Percentiles rank a stretch among this genome's conserved stretches.
Conservation (phyloP, 805 yeast species). For the Starmera caribaea region DNA sequence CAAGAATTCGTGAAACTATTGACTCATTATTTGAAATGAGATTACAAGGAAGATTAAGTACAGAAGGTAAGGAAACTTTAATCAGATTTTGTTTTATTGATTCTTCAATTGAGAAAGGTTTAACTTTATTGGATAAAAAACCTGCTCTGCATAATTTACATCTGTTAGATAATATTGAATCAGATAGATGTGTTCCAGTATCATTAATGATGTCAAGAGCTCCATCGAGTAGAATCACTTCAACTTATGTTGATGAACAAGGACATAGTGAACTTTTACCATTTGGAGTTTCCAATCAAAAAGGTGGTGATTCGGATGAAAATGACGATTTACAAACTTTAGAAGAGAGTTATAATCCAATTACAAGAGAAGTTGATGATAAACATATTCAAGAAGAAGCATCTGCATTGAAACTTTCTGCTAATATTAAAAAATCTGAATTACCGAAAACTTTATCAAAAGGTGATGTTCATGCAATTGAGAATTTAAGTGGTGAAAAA, state of each 20-base stretch:
- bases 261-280: slow-evolving; percentile 28
- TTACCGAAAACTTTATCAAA: slow-evolving; percentile 12
- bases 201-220: slow-evolving; percentile 6
- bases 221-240: slow-evolving; percentile 11
- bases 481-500: slow-evolving; percentile 24
- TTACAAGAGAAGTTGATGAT: slow-evolving; percentile 8
- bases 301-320: slow-evolving; percentile 17
- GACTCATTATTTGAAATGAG: slow-evolving; percentile 52
- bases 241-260: slow-evolving; percentile 17
- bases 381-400: slow-evolving; percentile 17
- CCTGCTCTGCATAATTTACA: slow-evolving; percentile 5
- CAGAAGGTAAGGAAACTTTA: slow-evolving; percentile 73
- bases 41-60: slow-evolving; percentile 40
- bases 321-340: slow-evolving; percentile 17
- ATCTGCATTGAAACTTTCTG: slow-evolving; percentile 11
- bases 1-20: slow-evolving; percentile 35
- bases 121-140: slow-evolving; percentile 23
- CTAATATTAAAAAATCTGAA: slow-evolving; percentile 6
- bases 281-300: slow-evolving; percentile 23
- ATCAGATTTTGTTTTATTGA: slow-evolving; percentile 65
- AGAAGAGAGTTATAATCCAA: slow-evolving; percentile 18
- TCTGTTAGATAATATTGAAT: background rate
- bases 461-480: slow-evolving; percentile 18
- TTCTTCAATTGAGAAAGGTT: slow-evolving; percentile 54
- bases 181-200: background rate